phyloP scores from a whole-genome alignment of 345 rosid species.

The Salix dunnii region DNA sequence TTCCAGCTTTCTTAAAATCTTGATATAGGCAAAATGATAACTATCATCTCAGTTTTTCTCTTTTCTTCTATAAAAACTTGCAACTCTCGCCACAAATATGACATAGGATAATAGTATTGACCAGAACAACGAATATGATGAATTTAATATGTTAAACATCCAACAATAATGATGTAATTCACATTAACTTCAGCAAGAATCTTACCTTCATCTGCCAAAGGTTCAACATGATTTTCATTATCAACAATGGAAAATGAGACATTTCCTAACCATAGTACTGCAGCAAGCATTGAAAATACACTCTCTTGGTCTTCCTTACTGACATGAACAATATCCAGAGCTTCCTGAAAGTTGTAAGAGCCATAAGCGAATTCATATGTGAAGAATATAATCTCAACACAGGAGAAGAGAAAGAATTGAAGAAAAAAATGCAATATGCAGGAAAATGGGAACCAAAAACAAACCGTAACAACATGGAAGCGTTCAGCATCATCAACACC shows the following conservation, averaged over 20 bases:
- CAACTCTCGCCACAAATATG: background rate
- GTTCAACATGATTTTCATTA: slow-evolving; percentile 93
- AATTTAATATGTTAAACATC: background rate
- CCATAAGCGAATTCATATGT: slow-evolving; percentile 13
- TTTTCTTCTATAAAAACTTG: background rate
- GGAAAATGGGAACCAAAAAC: slow-evolving; percentile 14
- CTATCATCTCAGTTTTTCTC: background rate
- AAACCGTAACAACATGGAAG: slow-evolving; percentile 66
- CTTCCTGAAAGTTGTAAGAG: slow-evolving; percentile 58
- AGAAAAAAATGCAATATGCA: slow-evolving; percentile 2
- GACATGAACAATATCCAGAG: slow-evolving; percentile 90
- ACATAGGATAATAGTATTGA: background rate
- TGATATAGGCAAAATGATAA: background rate
- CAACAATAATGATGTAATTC: background rate
- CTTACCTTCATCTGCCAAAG: slow-evolving; percentile 81
- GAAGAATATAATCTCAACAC: slow-evolving; percentile 7
- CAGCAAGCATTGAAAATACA: slow-evolving; percentile 94
- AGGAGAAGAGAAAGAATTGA: background rate
- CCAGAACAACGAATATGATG: background rate
- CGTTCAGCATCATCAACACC: slow-evolving; percentile 86
- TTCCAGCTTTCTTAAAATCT: background rate
- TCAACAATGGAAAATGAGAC: slow-evolving; percentile 70
- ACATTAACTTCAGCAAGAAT: slow-evolving; percentile 12
- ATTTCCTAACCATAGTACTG: slow-evolving; percentile 97
- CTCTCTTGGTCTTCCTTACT: slow-evolving; percentile 94